A percentile compares a stretch with the other conserved stretches of the same genome.
These are phyloP conservation scores for Skeletonema potamos DNA, from an alignment of 108 stramenopile species.

Conservation along the genomic window DNA sequence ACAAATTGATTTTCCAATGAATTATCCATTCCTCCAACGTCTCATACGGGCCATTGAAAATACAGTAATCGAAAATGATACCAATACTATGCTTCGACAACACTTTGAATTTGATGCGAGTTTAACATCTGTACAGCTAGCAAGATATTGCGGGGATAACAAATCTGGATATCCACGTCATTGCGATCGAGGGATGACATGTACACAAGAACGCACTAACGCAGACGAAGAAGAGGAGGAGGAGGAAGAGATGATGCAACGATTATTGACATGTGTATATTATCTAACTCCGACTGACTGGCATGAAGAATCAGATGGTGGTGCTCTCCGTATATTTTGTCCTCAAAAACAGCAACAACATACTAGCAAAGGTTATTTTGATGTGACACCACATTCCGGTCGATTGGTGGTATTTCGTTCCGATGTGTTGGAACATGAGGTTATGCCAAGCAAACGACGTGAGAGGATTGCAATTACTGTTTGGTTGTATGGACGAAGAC, in stretches of 20 bases:
- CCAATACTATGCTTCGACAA: neutral
- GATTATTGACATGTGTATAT: conserved; percentile 69
- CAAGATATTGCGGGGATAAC: conserved; percentile 64
- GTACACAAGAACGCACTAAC: conserved; percentile 9
- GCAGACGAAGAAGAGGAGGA: neutral
- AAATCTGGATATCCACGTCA: conserved; percentile 58
- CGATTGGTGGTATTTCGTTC: conserved; percentile 72
- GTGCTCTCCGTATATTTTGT: conserved; percentile 52
- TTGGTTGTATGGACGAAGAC: conserved; percentile 63
- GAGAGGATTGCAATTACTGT: conserved; percentile 66
- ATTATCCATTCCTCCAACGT: conserved; percentile 41
- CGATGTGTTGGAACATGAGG: conserved; percentile 68
- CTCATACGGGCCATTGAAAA: conserved; percentile 37
- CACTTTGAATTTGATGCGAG: conserved; percentile 32
- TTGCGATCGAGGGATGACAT: conserved; percentile 53
- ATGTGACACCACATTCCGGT: conserved; percentile 53
- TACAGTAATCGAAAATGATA: conserved; percentile 14
- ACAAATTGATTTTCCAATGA: conserved; percentile 19
- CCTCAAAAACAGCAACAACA: neutral
- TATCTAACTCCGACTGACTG: conserved; percentile 64
- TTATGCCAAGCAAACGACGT: conserved; percentile 56
- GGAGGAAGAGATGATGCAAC: conserved; percentile 5
- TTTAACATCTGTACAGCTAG: conserved; percentile 66
- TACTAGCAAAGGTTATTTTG: conserved; percentile 3
- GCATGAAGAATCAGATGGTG: conserved; percentile 59